Evolutionary conservation across 2,329 filamentous ascomycete genomes (phyloP).

Genomic region (Nothophoma quercina): DNA sequence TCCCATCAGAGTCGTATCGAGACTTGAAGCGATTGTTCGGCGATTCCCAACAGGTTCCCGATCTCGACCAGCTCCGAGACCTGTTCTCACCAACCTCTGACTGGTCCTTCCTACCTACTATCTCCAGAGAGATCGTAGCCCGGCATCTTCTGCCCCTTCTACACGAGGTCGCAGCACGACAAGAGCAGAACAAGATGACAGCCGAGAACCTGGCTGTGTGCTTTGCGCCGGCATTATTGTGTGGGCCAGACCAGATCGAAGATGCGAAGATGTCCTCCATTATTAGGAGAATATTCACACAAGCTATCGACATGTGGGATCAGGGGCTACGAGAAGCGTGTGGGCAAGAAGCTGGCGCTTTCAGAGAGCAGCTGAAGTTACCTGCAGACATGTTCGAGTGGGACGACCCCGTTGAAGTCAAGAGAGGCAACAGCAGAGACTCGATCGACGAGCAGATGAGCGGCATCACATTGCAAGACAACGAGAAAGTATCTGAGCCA

Average conservation of each 20-base stretch:
- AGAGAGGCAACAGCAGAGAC: constrained; percentile 30
- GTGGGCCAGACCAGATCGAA: constrained; percentile 62
- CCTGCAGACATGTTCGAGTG: constrained; percentile 54
- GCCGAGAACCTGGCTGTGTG: constrained; percentile 62
- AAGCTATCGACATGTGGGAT: constrained; percentile 57
- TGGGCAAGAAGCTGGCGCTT: constrained; percentile 46
- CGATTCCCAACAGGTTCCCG: constrained; percentile 47
- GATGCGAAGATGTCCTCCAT: constrained; percentile 63
- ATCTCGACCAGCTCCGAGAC: constrained; percentile 54
- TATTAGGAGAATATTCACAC: constrained; percentile 58
- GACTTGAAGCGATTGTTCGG: constrained; percentile 55
- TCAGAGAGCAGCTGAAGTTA: constrained; percentile 51
- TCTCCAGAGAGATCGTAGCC: constrained; percentile 57
- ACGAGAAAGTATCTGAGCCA: constrained; percentile 39
- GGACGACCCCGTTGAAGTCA: constrained; percentile 56
- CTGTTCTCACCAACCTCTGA: constrained; percentile 56
- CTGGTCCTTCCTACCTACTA: constrained; percentile 55
- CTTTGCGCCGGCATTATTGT: constrained; percentile 61
- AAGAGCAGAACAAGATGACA: constrained; percentile 63
- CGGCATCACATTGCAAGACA: constrained; percentile 55
- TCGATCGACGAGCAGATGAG: constrained; percentile 49
- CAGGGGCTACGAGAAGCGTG: constrained; percentile 54
- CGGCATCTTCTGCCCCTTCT: constrained; percentile 63
- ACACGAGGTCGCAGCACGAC: constrained; percentile 54
- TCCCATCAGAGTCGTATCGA: constrained; percentile 59